phyloP scores from a whole-genome alignment of 345 rosid species.

The Linum tenue region DNA sequence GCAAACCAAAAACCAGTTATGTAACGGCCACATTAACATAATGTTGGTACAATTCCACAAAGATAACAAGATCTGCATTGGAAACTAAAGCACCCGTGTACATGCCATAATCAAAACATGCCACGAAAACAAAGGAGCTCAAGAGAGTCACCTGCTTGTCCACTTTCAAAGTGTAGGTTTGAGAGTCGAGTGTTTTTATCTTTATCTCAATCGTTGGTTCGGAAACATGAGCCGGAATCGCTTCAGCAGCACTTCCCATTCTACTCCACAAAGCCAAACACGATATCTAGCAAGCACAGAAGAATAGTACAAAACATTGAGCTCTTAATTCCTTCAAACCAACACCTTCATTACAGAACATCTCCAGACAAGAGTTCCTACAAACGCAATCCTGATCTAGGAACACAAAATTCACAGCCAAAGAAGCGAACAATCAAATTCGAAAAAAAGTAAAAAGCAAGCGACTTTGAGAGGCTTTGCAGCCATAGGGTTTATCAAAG shows the following conservation, averaged over 20 bases:
- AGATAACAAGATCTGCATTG: background rate
- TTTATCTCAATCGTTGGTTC: conserved; percentile 59
- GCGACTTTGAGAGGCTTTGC: no score
- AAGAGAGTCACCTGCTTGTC: conserved; percentile 50
- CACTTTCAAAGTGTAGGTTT: conserved; percentile 59
- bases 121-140: background rate
- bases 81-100: background rate
- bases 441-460: no score
- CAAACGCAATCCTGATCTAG: no score
- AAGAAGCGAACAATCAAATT: no score
- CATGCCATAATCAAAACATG: background rate
- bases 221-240: conserved; percentile 33
- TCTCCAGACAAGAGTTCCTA: no score
- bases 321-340: no score
- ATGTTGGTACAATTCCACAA: background rate
- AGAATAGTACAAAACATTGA: background rate
- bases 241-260: conserved; percentile 44
- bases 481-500: no score
- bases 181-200: conserved; percentile 66
- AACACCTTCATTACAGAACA: no score
- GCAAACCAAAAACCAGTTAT: no score
- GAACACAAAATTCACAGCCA: no score
- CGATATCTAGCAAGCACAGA: background rate
- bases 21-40: background rate
- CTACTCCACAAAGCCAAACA: conserved; percentile 7